phyloP scores from a whole-genome alignment of 495 filamentous ascomycete genomes.

The Trichoderma virens region DNA sequence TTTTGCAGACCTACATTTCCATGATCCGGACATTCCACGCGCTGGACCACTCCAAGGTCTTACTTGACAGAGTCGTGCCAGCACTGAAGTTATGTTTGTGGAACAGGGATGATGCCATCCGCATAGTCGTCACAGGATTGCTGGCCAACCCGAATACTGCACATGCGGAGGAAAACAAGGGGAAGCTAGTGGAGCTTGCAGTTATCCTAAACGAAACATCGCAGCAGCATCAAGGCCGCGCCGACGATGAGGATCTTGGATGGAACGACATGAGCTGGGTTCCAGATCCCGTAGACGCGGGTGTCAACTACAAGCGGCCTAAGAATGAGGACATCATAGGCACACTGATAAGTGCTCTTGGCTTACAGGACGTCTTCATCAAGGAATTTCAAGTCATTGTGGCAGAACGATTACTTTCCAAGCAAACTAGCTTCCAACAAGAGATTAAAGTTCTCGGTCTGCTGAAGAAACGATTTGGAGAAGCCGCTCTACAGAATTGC shows the following conservation, averaged over 20 bases:
- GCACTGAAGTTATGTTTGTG: constrained; percentile 81
- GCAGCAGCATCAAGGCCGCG: constrained; percentile 31
- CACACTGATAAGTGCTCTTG: constrained; percentile 77
- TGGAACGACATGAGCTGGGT: constrained; percentile 89
- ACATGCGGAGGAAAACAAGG: constrained; percentile 31
- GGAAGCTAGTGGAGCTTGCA: constrained; percentile 64
- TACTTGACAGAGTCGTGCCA: constrained; percentile 77
- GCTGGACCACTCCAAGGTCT: constrained; percentile 86
- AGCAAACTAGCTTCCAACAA: constrained; percentile 62
- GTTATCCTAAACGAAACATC: constrained; percentile 59
- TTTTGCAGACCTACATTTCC: constrained; percentile 82
- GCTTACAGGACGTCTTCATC: constrained; percentile 81
- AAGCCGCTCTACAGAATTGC: constrained; percentile 75
- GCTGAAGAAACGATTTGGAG: constrained; percentile 82
- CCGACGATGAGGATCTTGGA: constrained; percentile 62
- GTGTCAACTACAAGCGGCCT: constrained; percentile 81
- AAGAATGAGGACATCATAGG: constrained; percentile 88
- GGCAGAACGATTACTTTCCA: constrained; percentile 68
- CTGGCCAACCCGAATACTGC: constrained; percentile 57
- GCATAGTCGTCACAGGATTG: constrained; percentile 77
- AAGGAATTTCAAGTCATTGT: constrained; percentile 85
- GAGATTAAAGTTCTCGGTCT: constrained; percentile 74
- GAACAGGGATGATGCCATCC: constrained; percentile 88
- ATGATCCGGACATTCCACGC: constrained; percentile 83
- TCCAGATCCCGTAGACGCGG: constrained; percentile 87